Evolutionary conservation across 495 filamentous ascomycete genomes (phyloP).

Genomic region (Friedmanniomyces simplex): DNA sequence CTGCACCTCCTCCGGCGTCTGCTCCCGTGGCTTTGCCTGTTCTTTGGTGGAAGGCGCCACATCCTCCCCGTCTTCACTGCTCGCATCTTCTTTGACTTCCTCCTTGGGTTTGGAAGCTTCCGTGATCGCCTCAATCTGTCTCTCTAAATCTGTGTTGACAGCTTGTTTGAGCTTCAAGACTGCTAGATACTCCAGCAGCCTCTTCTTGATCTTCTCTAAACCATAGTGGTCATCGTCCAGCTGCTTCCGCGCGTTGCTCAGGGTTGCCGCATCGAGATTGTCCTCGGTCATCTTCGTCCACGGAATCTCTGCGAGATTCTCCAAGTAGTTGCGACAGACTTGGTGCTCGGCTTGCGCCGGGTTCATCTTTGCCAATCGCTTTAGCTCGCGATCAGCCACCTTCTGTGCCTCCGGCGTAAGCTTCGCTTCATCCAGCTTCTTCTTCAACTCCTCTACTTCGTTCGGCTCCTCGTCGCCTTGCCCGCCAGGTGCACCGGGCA

Average conservation of each 20-base stretch:
- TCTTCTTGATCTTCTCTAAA: conserved; percentile 93
- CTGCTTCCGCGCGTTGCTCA: conserved; percentile 73
- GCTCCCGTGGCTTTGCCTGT: conserved; percentile 41
- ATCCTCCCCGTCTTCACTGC: conserved; percentile 30
- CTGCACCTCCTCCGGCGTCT: conserved; percentile 40
- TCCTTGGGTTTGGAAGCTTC: conserved; percentile 13
- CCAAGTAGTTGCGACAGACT: conserved; percentile 86
- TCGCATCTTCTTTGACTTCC: conserved; percentile 9
- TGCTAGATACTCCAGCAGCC: conserved; percentile 88
- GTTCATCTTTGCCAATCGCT: conserved; percentile 85
- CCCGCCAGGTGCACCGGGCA: conserved; percentile 34
- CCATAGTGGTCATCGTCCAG: conserved; percentile 96
- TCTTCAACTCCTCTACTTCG: conserved; percentile 85
- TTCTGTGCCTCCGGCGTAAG: conserved; percentile 68
- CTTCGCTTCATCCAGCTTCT: conserved; percentile 70
- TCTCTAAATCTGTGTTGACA: conserved; percentile 68
- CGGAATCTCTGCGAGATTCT: conserved; percentile 88
- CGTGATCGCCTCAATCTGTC: conserved; percentile 45
- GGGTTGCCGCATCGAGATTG: conserved; percentile 69
- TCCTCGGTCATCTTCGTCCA: conserved; percentile 85
- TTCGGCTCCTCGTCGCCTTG: conserved; percentile 53
- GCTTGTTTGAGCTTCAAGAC: conserved; percentile 89
- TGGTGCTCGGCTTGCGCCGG: conserved; percentile 92
- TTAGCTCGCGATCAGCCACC: conserved; percentile 80
- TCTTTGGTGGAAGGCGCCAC: conserved; percentile 18